Evolutionary conservation across 1,284 basidiomycete species (phyloP).

Genomic region (Takashimella tepidaria): DNA sequence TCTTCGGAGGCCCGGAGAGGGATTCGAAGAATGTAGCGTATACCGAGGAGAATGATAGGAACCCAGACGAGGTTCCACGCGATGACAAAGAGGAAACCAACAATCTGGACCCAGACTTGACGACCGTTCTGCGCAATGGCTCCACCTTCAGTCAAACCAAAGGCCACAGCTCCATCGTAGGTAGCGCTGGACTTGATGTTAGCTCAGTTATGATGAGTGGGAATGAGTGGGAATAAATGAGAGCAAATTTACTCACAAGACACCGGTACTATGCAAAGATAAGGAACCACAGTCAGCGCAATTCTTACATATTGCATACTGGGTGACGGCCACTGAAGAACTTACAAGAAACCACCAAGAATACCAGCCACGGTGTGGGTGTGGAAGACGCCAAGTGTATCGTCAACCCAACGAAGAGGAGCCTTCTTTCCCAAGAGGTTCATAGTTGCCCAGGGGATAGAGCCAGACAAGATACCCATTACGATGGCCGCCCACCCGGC

Average conservation of each 20-base stretch:
- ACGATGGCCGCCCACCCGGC: constrained; percentile 19
- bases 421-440: constrained; percentile 14
- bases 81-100: constrained; percentile 17
- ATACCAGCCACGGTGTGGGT: constrained; percentile 13
- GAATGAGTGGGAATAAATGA: neutral
- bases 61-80: constrained; percentile 10
- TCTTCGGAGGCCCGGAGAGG: constrained; percentile 11
- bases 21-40: constrained; percentile 12
- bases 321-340: neutral
- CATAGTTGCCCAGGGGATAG: constrained; percentile 20
- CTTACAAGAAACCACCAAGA: constrained; percentile 11
- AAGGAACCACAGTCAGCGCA: neutral
- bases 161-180: constrained; percentile 12
- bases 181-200: constrained; percentile 7
- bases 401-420: constrained; percentile 14
- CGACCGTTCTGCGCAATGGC: constrained; percentile 16
- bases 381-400: constrained; percentile 20
- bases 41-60: constrained; percentile 8
- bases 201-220: neutral
- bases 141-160: constrained; percentile 12
- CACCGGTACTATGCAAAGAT: constrained; percentile 5
- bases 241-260: constrained; percentile 6
- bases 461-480: constrained; percentile 18
- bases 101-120: constrained; percentile 19
- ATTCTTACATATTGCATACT: neutral